These are phyloP conservation scores for Viola pubescens DNA, from an alignment of 441 rosid species.

Conservation along the genomic window DNA sequence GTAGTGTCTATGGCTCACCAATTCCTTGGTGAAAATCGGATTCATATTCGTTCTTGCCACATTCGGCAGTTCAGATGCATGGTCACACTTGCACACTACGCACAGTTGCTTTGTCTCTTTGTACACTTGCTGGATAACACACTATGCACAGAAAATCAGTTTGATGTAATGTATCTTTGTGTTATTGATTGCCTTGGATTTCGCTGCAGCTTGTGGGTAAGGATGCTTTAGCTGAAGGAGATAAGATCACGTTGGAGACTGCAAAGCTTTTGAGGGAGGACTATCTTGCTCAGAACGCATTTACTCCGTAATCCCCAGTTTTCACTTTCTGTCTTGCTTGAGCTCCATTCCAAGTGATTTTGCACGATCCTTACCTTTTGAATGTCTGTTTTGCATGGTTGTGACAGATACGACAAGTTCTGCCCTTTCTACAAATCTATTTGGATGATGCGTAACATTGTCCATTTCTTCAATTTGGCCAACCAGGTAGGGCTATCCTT, in stretches of 20 bases:
- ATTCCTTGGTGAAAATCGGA: not conserved
- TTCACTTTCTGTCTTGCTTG: not conserved
- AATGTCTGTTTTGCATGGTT: constrained; percentile 15
- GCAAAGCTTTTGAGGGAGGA: constrained; percentile 99
- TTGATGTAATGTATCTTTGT: not conserved
- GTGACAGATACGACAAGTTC: constrained; percentile 78
- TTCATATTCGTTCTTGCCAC: too few relatives aligned
- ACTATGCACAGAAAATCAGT: not conserved
- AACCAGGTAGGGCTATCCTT: constrained; percentile 55
- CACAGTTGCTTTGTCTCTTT: not conserved
- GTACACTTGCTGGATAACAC: not conserved
- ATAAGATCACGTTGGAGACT: constrained; percentile 91
- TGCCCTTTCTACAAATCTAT: constrained; percentile 99
- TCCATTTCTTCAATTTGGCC: constrained; percentile 92
- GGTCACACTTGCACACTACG: not conserved
- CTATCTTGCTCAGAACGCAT: constrained; percentile 97
- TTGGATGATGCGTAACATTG: constrained; percentile 99
- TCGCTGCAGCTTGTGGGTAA: constrained; percentile 87
- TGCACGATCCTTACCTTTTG: not conserved
- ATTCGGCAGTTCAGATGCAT: not conserved
- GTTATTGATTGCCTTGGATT: constrained; percentile 15
- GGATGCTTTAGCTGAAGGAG: constrained; percentile 94
- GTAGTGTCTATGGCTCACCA: too few relatives aligned
- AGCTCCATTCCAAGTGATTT: not conserved
- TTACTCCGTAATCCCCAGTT: constrained; percentile 70